Evolutionary conservation across 2,329 filamentous ascomycete genomes (phyloP).

Genomic region (Ceratocystis destructans): DNA sequence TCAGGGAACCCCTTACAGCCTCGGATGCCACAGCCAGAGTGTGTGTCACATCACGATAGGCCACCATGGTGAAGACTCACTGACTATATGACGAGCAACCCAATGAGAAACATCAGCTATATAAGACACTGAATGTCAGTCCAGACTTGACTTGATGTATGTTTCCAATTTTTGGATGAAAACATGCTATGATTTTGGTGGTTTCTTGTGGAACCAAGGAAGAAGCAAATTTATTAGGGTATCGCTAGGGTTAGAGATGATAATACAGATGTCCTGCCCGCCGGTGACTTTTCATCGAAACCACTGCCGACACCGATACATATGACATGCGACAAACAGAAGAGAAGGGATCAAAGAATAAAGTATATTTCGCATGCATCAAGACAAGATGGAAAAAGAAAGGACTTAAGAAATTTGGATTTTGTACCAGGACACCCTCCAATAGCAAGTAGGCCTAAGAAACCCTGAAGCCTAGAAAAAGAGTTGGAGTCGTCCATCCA

Average conservation of each 20-base stretch:
- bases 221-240: not conserved
- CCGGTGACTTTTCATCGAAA: not conserved
- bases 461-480: not conserved
- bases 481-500: not conserved
- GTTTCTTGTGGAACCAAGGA: not conserved
- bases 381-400: not conserved
- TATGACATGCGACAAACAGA: not conserved
- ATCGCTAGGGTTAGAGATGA: not conserved
- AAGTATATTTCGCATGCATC: conserved; percentile 1
- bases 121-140: not conserved
- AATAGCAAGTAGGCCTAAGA: not conserved
- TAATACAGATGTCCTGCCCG: not conserved
- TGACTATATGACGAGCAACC: not conserved
- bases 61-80: not conserved
- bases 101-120: not conserved
- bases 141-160: not conserved
- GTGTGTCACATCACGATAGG: not conserved
- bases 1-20: not conserved
- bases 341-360: not conserved
- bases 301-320: not conserved
- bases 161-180: too few relatives aligned
- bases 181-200: too few relatives aligned
- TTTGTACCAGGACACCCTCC: not conserved
- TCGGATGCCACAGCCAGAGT: not conserved
- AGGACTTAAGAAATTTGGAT: not conserved